phyloP scores from a whole-genome alignment of 2,329 filamentous ascomycete genomes.

The Microdochium trichocladiopsis region DNA sequence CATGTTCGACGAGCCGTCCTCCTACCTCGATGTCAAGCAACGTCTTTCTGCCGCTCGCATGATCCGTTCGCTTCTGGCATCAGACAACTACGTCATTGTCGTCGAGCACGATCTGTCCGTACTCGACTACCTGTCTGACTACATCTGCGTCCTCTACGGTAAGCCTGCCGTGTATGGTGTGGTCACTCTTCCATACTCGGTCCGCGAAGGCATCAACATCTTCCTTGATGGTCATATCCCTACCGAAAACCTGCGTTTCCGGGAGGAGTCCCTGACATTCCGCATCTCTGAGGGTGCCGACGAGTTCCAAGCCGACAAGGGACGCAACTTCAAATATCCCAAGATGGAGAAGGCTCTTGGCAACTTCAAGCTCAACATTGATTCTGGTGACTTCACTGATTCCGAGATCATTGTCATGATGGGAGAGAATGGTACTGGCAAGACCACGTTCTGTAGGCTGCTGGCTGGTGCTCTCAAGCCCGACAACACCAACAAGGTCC shows the following conservation, averaged over 20 bases:
- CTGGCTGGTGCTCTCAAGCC: constrained; percentile 90
- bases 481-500: constrained; percentile 70
- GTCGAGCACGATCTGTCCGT: constrained; percentile 99
- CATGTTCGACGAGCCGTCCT: constrained; percentile 99
- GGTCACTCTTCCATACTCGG: constrained; percentile 89
- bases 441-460: constrained; percentile 97
- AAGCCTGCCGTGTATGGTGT: constrained; percentile 95
- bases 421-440: constrained; percentile 98
- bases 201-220: constrained; percentile 98
- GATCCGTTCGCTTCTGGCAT: constrained; percentile 82
- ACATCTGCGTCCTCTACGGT: constrained; percentile 95
- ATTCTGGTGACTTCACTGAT: constrained; percentile 84
- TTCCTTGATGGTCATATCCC: constrained; percentile 98
- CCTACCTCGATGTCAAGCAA: constrained; percentile 98
- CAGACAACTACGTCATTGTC: constrained; percentile 94
- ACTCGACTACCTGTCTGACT: constrained; percentile 96
- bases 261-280: constrained; percentile 94
- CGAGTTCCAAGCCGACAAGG: constrained; percentile 79
- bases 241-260: constrained; percentile 97
- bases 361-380: constrained; percentile 76
- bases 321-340: constrained; percentile 80
- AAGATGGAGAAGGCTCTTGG: constrained; percentile 90
- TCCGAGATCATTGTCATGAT: constrained; percentile 99
- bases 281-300: constrained; percentile 85
- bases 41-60: constrained; percentile 86